phyloP scores from a whole-genome alignment of 1,284 basidiomycete species.

The Cryptococcus wingfieldii region DNA sequence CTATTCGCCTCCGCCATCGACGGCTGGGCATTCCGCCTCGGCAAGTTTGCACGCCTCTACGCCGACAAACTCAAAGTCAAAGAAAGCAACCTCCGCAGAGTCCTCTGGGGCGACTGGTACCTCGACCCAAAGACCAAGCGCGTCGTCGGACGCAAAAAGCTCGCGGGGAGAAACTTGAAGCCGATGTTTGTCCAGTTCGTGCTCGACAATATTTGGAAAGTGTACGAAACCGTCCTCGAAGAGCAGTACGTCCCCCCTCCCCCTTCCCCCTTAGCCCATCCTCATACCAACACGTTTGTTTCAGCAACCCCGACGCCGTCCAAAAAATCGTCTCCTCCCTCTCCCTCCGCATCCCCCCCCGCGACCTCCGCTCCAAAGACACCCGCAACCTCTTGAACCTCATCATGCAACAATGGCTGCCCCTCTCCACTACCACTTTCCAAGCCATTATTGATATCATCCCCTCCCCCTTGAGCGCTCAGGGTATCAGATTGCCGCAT shows the following conservation, averaged over 20 bases:
- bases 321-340: conserved; percentile 82
- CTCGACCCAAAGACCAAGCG: conserved; percentile 94
- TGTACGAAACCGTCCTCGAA: conserved; percentile 81
- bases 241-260: conserved; percentile 67
- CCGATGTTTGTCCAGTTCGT: conserved; percentile 99
- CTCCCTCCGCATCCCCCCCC: conserved; percentile 75
- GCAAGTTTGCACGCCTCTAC: conserved; percentile 90
- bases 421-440: conserved; percentile 87
- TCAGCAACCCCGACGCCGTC: conserved; percentile 80
- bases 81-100: conserved; percentile 77
- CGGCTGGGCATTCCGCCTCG: conserved; percentile 95
- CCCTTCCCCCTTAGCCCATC: conserved; percentile 2
- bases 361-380: conserved; percentile 91
- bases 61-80: conserved; percentile 87
- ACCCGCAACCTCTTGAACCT: conserved; percentile 73
- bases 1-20: conserved; percentile 95
- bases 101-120: conserved; percentile 97
- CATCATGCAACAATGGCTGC: conserved; percentile 95
- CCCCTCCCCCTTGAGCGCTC: conserved; percentile 78
- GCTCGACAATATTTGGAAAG: conserved; percentile 94
- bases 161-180: conserved; percentile 77
- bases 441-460: conserved; percentile 88
- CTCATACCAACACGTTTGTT: not conserved
- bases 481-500: conserved; percentile 77
- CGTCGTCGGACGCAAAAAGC: conserved; percentile 85